Evolutionary conservation across 805 yeast genomes (phyloP), one percentile per base, ranked within the genome.

Genomic region (Ogataea parapolymorpha): DNA sequence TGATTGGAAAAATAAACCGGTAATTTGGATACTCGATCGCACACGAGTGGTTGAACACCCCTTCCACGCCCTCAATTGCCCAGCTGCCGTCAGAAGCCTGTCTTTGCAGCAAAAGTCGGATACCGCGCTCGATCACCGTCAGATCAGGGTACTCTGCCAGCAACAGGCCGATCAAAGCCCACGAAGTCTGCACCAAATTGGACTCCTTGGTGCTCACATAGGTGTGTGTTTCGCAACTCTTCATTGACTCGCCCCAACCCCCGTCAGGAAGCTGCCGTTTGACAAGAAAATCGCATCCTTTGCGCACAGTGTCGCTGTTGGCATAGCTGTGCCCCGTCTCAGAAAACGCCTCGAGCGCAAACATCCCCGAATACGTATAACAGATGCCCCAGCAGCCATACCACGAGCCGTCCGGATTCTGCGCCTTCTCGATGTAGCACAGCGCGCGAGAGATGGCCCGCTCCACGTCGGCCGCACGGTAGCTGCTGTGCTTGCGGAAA

Each of bases 361-460:
- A 93, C 99, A 93, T 93, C 2, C 89, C 85, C 0, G 98, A 98
- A 62, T 93, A 93, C 0, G 96, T 86, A 59, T 74, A 89, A 59
- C 99, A 93, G 5, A 93, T 82, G 26, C 99, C 99, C 99, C 99
- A 93, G 29, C 88, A 80, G 1, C 99, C 99, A 61, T 90, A 95
- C 98, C 98, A 93, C 11, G 95, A 81, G 0, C 99, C 99, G 62
- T 93, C 96, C 0, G 57, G 55, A 32, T 71, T 68, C 62, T 93
- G 99, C 2, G 77, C 76, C 3, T 68, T 62, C 36, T 75, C 76
- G 32, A 93, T 85, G 55, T 83, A 93, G 4, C 73, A 62, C 12
- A 87, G 72, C 0, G 96, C 98, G 39, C 79, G 71, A 4, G 75
- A 69, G 33, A 93, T 85, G 0, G 96, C 81, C n/a, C 65, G 45